These are phyloP conservation scores for Triangularia setosa DNA, from an alignment of 2,329 filamentous ascomycete species.

Conservation along the genomic window DNA sequence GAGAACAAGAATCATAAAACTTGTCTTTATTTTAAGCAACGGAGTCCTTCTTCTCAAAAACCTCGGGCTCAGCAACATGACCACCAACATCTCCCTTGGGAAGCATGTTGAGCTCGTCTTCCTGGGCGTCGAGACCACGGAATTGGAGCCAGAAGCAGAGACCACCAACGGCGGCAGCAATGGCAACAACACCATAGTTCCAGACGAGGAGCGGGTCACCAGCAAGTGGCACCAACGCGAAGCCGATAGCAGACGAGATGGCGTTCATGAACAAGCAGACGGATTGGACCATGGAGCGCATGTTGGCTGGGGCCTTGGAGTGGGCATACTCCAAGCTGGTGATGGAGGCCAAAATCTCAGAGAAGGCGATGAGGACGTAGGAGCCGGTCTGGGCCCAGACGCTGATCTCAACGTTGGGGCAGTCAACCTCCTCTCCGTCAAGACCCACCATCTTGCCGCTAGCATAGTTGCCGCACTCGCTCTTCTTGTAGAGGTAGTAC, in stretches of 20 bases:
- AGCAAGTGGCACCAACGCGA: slow-evolving; percentile 45
- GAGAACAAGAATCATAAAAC: not conserved
- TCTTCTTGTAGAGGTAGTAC: slow-evolving; percentile 61
- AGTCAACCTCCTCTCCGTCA: slow-evolving; percentile 42
- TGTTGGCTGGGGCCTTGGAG: slow-evolving; percentile 72
- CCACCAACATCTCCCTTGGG: slow-evolving; percentile 16
- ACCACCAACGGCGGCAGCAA: slow-evolving; percentile 60
- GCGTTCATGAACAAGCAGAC: slow-evolving; percentile 67
- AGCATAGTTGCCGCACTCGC: slow-evolving; percentile 50
- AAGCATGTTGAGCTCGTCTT: slow-evolving; percentile 61
- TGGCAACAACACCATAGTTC: slow-evolving; percentile 67
- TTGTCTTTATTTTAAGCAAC: not conserved
- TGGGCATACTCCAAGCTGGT: slow-evolving; percentile 69
- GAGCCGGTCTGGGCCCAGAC: slow-evolving; percentile 58
- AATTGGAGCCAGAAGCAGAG: slow-evolving; percentile 66
- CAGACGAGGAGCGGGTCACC: slow-evolving; percentile 65
- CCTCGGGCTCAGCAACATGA: slow-evolving; percentile 4
- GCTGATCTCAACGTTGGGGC: slow-evolving; percentile 50
- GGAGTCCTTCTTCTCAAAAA: not conserved
- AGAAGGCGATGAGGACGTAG: slow-evolving; percentile 46
- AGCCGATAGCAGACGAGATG: slow-evolving; percentile 63
- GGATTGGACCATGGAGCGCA: slow-evolving; percentile 68
- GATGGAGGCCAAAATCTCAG: slow-evolving; percentile 48
- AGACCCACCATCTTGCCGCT: slow-evolving; percentile 25
- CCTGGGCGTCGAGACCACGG: slow-evolving; percentile 53